Base-by-base conservation (phyloP, 768 basidiomycete species). In the Mycena polygramma region DNA sequence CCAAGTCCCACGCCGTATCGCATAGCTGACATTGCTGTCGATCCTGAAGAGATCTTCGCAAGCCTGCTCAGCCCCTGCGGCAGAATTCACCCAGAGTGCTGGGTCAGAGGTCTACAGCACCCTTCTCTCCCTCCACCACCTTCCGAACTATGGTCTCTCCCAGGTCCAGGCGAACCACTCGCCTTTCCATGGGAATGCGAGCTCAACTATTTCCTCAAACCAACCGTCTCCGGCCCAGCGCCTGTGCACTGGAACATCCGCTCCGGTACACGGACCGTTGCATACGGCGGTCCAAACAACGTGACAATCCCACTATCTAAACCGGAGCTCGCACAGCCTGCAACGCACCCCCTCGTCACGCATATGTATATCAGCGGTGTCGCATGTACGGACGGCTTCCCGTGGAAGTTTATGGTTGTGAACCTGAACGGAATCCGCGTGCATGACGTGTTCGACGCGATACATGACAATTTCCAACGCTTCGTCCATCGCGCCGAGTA, bases 271-370 rank as follows among this genome's bases (percentile, higher is more conserved):
- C 59, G 73, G 41, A 71, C 79, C 8, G 72, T 81, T 46, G 75
- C 78, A 51, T 80, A 80, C 43, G 81, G 81, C 30, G 74, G 79
- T 17, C 76, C 78, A 41, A 57, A 75, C 63, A 39, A 66, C 26
- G 72, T 73, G 9, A 66, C 77, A 8, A 77, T 83, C 53, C 80
- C 80, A 4, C 77, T 84, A 53, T 70, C 78, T 19, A 67, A 75
- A 1, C 75, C 80, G 4, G 86, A 87, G 70, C 74, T 78, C 55
- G 79, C 85, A n/a, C 89, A 91, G 75, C 89, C 90, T 0, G 91
- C 90, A n/a, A 90, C 91, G 10, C 86, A 79, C 75, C 91, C 91
- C 0, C 85, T 90, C 67, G 79, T 90, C 53, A 86, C 87, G 10
- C 83, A 86, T 66, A 84, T 92, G 84, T 83, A 83, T 72, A 86